These are phyloP conservation scores for Diplodia sapinea DNA, from an alignment of 2,329 filamentous ascomycete species.

Conservation along the genomic window DNA sequence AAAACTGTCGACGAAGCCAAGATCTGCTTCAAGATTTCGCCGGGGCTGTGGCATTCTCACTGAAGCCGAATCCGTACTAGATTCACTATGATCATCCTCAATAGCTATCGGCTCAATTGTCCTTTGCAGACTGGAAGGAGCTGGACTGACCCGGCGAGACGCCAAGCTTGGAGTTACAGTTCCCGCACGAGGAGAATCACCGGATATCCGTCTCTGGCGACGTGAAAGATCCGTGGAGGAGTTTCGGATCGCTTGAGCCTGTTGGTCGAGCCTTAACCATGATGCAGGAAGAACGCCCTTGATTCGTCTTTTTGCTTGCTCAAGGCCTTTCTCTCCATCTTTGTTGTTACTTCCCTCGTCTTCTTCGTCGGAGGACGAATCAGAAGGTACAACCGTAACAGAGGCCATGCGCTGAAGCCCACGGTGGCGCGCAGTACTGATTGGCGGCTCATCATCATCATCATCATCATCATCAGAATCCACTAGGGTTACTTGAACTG, in stretches of 20 bases:
- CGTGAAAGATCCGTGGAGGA: background rate
- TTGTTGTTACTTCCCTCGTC: slow-evolving; percentile 42
- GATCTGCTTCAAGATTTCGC: slow-evolving; percentile 20
- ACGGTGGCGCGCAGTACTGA: slow-evolving; percentile 11
- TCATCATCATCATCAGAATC: slow-evolving; percentile 26
- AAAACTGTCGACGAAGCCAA: slow-evolving; percentile 11
- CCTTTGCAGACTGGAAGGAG: background rate
- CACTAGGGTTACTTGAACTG: background rate
- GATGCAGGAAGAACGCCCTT: slow-evolving; percentile 58
- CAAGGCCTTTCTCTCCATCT: slow-evolving; percentile 42
- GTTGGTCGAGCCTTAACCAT: slow-evolving; percentile 56
- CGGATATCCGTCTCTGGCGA: background rate
- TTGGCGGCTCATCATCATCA: slow-evolving; percentile 30
- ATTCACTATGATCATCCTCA: slow-evolving; percentile 46
- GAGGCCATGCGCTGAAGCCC: slow-evolving; percentile 4
- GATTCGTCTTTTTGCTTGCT: slow-evolving; percentile 50
- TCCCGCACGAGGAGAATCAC: background rate
- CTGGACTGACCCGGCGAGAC: slow-evolving; percentile 1
- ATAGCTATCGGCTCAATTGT: slow-evolving; percentile 38
- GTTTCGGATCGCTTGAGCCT: slow-evolving; percentile 38
- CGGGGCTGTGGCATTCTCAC: background rate
- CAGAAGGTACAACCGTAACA: slow-evolving; percentile 20
- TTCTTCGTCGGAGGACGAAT: slow-evolving; percentile 34
- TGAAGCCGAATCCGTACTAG: background rate
- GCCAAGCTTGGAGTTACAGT: background rate